Conservation (phyloP, 2,329 filamentous ascomycete genomes). For the Alternaria novae-zelandiae region DNA sequence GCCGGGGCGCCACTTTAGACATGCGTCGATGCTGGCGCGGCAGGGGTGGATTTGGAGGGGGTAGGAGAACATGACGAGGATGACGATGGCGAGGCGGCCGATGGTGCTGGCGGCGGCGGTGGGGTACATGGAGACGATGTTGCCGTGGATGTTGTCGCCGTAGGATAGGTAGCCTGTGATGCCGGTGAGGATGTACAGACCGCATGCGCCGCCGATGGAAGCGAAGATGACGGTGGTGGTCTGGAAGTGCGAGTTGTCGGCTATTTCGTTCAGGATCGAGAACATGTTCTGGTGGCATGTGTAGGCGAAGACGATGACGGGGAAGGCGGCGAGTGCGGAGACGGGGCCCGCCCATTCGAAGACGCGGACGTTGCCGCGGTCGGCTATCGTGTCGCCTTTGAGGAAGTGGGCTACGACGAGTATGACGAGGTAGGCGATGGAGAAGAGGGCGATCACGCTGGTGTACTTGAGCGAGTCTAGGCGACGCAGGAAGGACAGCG, state of each 20-base stretch:
- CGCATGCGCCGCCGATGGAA: slow-evolving; percentile 87
- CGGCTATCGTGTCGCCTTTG: slow-evolving; percentile 74
- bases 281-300: slow-evolving; percentile 99
- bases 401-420: slow-evolving; percentile 92
- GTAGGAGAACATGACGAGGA: slow-evolving; percentile 95
- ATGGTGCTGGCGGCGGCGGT: slow-evolving; percentile 85
- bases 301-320: slow-evolving; percentile 98
- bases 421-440: slow-evolving; percentile 92
- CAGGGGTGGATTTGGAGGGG: slow-evolving; percentile 96
- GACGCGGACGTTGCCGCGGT: slow-evolving; percentile 76
- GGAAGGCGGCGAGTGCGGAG: slow-evolving; percentile 81
- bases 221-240: slow-evolving; percentile 79
- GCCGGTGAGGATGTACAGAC: slow-evolving; percentile 87
- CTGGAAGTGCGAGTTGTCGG: slow-evolving; percentile 78
- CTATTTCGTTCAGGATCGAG: slow-evolving; percentile 94
- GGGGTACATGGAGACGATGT: slow-evolving; percentile 78
- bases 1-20: slow-evolving; percentile 85
- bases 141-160: slow-evolving; percentile 85
- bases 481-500: slow-evolving; percentile 86
- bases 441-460: slow-evolving; percentile 86
- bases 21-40: slow-evolving; percentile 90
- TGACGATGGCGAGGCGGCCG: slow-evolving; percentile 91
- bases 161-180: slow-evolving; percentile 97
- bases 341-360: slow-evolving; percentile 81
- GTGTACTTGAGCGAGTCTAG: slow-evolving; percentile 98